phyloP scores from a whole-genome alignment of 768 basidiomycete species.

The Boletus pseudo-olivaceus region DNA sequence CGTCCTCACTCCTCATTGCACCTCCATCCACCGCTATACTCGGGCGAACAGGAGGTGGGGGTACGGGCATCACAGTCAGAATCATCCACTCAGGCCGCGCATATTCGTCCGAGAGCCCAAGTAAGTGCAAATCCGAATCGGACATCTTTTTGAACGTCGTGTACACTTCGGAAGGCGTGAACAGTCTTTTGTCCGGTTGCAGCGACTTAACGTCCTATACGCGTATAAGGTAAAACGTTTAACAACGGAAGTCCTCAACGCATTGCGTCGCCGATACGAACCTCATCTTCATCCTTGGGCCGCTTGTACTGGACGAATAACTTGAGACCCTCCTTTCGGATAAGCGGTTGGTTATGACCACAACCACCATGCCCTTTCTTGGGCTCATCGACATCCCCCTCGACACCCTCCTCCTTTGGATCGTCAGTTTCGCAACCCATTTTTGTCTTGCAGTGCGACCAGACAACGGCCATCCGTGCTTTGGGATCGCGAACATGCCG shows the following conservation, averaged over 20 bases:
- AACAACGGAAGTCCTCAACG: conserved; percentile 6
- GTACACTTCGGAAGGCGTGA: conserved; percentile 87
- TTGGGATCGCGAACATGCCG: conserved; percentile 85
- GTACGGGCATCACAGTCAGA: conserved; percentile 93
- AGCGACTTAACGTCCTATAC: conserved; percentile 72
- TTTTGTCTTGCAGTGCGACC: conserved; percentile 84
- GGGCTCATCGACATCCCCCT: conserved; percentile 57
- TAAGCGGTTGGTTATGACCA: conserved; percentile 84
- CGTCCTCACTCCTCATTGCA: conserved; percentile 95
- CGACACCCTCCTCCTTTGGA: conserved; percentile 79
- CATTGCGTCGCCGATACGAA: conserved; percentile 38
- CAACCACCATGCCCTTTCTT: conserved; percentile 97
- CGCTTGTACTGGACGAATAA: conserved; percentile 94
- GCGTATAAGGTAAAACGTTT: conserved; percentile 1
- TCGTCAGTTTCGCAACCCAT: conserved; percentile 88
- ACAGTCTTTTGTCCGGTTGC: conserved; percentile 78
- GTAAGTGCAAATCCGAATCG: conserved; percentile 78
- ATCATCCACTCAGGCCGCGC: conserved; percentile 99
- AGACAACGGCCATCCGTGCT: conserved; percentile 81
- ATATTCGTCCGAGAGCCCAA: conserved; percentile 93
- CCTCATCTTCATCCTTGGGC: conserved; percentile 93
- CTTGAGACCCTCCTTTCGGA: conserved; percentile 94
- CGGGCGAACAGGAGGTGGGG: conserved; percentile 95
- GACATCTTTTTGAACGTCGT: conserved; percentile 95
- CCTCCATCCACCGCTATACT: conserved; percentile 98